A percentile compares a stretch with the other conserved stretches of the same genome.
Conservation (phyloP, 1,139 yeast species). For the Protomyces lactucae-debilis region DNA sequence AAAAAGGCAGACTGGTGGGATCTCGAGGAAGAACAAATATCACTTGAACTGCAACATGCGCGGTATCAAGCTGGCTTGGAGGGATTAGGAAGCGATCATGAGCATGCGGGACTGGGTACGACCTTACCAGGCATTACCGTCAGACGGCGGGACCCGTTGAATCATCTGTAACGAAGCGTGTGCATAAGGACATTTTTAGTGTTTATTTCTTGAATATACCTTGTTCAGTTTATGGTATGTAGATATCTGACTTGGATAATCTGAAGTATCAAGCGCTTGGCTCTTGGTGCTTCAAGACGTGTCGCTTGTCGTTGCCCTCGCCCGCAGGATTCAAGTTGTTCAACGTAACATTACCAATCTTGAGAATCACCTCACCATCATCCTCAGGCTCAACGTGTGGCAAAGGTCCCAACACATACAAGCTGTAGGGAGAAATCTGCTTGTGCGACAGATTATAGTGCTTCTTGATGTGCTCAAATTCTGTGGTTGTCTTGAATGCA, state of each 20-base stretch:
- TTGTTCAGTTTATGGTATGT: too few relatives aligned
- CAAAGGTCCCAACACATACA: conserved; percentile 85
- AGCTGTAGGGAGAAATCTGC: conserved; percentile 71
- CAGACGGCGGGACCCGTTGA: background rate
- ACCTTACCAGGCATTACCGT: background rate
- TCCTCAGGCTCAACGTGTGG: conserved; percentile 56
- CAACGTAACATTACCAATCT: conserved; percentile 20
- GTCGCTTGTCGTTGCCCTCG: conserved; percentile 10
- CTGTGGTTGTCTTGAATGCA: conserved; percentile 72
- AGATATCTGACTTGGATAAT: too few relatives aligned
- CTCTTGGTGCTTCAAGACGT: conserved; percentile 22
- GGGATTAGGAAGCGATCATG: background rate
- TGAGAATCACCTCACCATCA: conserved; percentile 21
- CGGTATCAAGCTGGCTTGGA: background rate
- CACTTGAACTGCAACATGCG: background rate
- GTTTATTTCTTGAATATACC: too few relatives aligned
- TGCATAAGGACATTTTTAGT: too few relatives aligned
- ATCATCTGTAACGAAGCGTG: background rate
- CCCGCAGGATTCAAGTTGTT: conserved; percentile 10
- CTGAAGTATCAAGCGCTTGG: background rate
- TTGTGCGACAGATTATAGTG: conserved; percentile 54
- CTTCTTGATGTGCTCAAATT: conserved; percentile 58
- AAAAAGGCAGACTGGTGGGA: conserved; percentile 23
- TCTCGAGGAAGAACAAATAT: conserved; percentile 1
- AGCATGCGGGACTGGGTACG: background rate